Conservation (phyloP, 768 basidiomycete genomes). For the Trametes villosa region DNA sequence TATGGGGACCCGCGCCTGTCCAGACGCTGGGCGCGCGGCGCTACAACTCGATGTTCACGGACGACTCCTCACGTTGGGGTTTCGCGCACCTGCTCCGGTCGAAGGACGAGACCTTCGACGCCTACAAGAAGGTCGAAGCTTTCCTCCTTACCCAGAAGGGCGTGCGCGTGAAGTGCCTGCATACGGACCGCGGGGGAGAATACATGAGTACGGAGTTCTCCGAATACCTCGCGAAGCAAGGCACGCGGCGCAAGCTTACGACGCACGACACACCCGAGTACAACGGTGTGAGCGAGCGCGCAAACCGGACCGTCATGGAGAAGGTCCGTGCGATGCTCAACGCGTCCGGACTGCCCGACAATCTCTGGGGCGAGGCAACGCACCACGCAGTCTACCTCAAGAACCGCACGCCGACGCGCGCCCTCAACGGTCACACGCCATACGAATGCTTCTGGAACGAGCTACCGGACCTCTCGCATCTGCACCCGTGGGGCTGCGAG, state of each 20-base stretch:
- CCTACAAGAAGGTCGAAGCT: slow-evolving; percentile 40
- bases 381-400: slow-evolving; percentile 28
- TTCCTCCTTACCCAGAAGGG: slow-evolving; percentile 40
- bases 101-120: slow-evolving; percentile 40
- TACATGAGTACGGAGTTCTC: slow-evolving; percentile 34
- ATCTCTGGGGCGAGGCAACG: slow-evolving; percentile 37
- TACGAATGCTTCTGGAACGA: slow-evolving; percentile 22
- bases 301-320: slow-evolving; percentile 33
- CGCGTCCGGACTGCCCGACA: slow-evolving; percentile 25
- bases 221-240: slow-evolving; percentile 37
- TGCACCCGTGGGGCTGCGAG: slow-evolving; percentile 20
- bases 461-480: slow-evolving; percentile 21
- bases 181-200: slow-evolving; percentile 47
- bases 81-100: slow-evolving; percentile 36
- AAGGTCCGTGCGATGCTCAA: slow-evolving; percentile 33
- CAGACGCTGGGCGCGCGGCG: slow-evolving; percentile 25
- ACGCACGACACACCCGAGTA: slow-evolving; percentile 46
- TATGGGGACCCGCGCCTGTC: slow-evolving; percentile 50
- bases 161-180: slow-evolving; percentile 37
- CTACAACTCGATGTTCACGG: slow-evolving; percentile 36
- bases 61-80: slow-evolving; percentile 31
- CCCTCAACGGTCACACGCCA: slow-evolving; percentile 26
- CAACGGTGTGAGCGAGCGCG: slow-evolving; percentile 45
- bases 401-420: slow-evolving; percentile 23
- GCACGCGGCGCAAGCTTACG: slow-evolving; percentile 44